These are phyloP conservation scores for Boechera divaricarpa DNA, from an alignment of 345 rosid species.

Conservation along the genomic window DNA sequence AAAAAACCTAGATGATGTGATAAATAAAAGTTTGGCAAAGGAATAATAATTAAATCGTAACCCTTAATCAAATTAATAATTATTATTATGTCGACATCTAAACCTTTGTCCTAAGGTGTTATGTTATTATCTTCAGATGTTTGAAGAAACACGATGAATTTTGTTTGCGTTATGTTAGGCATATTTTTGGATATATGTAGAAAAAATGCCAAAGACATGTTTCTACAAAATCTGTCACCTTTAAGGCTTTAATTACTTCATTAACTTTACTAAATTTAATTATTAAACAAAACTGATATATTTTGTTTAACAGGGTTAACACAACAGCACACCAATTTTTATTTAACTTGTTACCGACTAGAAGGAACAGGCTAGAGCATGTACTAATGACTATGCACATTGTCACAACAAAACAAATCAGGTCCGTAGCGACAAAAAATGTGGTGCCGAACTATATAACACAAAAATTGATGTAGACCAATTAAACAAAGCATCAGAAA, in stretches of 20 bases:
- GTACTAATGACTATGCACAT: background rate
- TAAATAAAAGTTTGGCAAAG: too few species aligned
- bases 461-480: background rate
- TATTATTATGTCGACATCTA: background rate
- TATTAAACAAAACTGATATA: background rate
- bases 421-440: constrained; percentile 9
- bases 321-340: background rate
- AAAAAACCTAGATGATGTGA: too few species aligned
- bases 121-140: background rate
- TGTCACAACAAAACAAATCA: constrained; percentile 1
- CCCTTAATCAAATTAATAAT: background rate
- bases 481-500: constrained; percentile 7
- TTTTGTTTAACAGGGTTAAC: background rate
- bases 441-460: background rate
- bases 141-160: constrained; percentile 9
- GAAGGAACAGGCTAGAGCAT: constrained; percentile 1
- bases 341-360: background rate
- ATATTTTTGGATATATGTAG: background rate
- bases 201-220: constrained; percentile 7
- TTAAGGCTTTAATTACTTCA: background rate
- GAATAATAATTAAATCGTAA: background rate
- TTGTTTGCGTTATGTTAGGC: constrained; percentile 13
- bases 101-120: background rate
- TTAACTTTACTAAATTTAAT: background rate
- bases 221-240: background rate